A percentile compares a stretch with the other conserved stretches of the same genome.
phyloP scores from a whole-genome alignment of 2,329 filamentous ascomycete species.

The Colletotrichum tanaceti region DNA sequence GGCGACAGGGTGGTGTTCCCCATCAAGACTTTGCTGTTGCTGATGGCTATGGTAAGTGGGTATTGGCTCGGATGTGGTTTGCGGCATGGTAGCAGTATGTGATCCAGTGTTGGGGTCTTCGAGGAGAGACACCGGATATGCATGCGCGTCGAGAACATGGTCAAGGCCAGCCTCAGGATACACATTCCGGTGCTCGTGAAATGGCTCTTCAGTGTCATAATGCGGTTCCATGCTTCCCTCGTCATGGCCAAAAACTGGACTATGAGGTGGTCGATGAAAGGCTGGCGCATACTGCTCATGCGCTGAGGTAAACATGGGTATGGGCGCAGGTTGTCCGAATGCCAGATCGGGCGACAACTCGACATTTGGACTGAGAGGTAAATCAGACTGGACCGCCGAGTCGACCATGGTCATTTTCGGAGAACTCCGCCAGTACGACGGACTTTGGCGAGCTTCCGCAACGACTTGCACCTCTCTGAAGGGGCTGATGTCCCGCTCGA shows the following conservation, averaged over 20 bases:
- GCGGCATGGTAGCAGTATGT: neutral
- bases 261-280: conserved; percentile 25
- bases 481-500: conserved; percentile 43
- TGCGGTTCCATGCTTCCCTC: conserved; percentile 18
- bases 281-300: conserved; percentile 28
- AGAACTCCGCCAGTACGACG: conserved; percentile 29
- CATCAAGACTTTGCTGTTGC: conserved; percentile 11
- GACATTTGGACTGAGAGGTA: neutral
- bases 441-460: conserved; percentile 32
- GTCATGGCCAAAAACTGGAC: conserved; percentile 23
- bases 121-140: conserved; percentile 30
- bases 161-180: conserved; percentile 35
- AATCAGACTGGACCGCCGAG: conserved; percentile 33
- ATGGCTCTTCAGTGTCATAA: conserved; percentile 14
- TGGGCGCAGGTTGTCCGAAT: conserved; percentile 19
- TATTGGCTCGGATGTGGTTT: conserved; percentile 16
- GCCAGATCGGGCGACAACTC: neutral
- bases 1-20: conserved; percentile 20
- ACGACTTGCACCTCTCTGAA: conserved; percentile 38
- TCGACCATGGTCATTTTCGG: conserved; percentile 37
- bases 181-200: conserved; percentile 19
- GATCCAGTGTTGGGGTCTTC: conserved; percentile 28
- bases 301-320: conserved; percentile 29
- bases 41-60: conserved; percentile 11
- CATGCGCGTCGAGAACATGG: conserved; percentile 8